Evolutionary conservation across 139 green algal species (phyloP).

Genomic region (Chlorella sorokiniana): DNA sequence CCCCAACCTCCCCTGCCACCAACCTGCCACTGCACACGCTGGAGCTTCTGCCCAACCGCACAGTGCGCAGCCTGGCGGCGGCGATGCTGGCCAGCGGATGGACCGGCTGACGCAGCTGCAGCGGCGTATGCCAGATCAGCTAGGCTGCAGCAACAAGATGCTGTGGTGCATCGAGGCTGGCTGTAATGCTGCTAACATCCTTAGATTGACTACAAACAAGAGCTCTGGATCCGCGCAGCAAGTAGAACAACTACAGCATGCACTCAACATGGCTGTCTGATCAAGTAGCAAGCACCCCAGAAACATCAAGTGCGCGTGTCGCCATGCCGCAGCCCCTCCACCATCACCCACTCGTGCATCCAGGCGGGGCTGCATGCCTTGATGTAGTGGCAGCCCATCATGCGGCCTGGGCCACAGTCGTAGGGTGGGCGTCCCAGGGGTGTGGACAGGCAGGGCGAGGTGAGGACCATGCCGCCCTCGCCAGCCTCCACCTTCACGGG

Average conservation of each 20-base stretch:
- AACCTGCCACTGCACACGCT: too few species aligned
- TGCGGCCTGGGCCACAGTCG: slow-evolving; percentile 2
- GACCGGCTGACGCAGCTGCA: not conserved
- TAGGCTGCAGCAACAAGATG: too few species aligned
- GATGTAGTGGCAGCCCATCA: slow-evolving; percentile 27
- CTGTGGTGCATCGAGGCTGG: too few species aligned
- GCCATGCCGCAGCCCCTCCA: slow-evolving; percentile 18
- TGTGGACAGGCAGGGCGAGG: slow-evolving; percentile 3
- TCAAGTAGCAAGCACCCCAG: too few species aligned
- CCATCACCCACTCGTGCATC: slow-evolving; percentile 38
- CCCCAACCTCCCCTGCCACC: too few species aligned
- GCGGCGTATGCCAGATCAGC: too few species aligned
- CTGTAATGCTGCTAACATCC: too few species aligned
- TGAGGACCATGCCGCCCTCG: not conserved
- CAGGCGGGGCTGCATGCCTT: slow-evolving; percentile 27
- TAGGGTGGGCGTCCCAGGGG: not conserved
- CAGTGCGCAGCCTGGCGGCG: not conserved
- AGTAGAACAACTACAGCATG: too few species aligned
- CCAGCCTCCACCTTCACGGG: not conserved
- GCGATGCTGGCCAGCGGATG: not conserved
- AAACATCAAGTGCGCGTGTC: too few species aligned
- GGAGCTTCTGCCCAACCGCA: not conserved
- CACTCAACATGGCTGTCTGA: too few species aligned
- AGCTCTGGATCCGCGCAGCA: too few species aligned
- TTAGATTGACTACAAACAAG: too few species aligned